Evolutionary conservation across 1,139 yeast species (phyloP).

Genomic region (Blastobotrys raffinosifermentans): DNA sequence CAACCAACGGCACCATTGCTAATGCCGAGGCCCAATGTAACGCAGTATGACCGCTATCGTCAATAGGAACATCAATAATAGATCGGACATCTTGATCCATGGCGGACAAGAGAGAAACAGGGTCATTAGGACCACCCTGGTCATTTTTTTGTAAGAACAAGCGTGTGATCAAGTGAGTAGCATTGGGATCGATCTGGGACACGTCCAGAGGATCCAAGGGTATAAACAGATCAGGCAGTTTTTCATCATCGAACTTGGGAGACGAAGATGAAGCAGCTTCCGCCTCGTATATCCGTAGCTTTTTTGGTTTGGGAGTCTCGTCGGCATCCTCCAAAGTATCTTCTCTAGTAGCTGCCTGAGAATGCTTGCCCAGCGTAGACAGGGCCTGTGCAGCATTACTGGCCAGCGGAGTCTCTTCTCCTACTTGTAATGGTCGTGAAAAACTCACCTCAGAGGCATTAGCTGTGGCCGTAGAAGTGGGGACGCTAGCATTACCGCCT

Average conservation of each 20-base stretch:
- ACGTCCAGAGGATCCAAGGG: constrained; percentile 13
- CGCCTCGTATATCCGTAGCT: background rate
- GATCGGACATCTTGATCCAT: constrained; percentile 15
- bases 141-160: constrained; percentile 10
- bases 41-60: constrained; percentile 88
- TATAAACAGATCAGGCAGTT: constrained; percentile 10
- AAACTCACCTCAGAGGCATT: constrained; percentile 9
- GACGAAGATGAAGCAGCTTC: background rate
- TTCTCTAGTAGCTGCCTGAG: constrained; percentile 7
- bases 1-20: constrained; percentile 69
- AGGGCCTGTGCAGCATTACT: background rate
- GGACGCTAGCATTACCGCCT: background rate
- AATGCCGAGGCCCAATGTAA: constrained; percentile 95
- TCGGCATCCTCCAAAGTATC: constrained; percentile 19
- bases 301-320: background rate
- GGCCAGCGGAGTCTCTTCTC: background rate
- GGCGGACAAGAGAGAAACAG: constrained; percentile 8
- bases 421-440: constrained; percentile 1
- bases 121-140: constrained; percentile 7
- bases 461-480: constrained; percentile 6
- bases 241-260: background rate
- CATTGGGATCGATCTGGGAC: constrained; percentile 6
- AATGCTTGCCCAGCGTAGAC: constrained; percentile 1
- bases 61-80: constrained; percentile 77
- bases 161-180: constrained; percentile 11